Evolutionary conservation across 2,329 filamentous ascomycete species (phyloP), one percentile per base, ranked within the genome.

Genomic region (Monascus ruber): DNA sequence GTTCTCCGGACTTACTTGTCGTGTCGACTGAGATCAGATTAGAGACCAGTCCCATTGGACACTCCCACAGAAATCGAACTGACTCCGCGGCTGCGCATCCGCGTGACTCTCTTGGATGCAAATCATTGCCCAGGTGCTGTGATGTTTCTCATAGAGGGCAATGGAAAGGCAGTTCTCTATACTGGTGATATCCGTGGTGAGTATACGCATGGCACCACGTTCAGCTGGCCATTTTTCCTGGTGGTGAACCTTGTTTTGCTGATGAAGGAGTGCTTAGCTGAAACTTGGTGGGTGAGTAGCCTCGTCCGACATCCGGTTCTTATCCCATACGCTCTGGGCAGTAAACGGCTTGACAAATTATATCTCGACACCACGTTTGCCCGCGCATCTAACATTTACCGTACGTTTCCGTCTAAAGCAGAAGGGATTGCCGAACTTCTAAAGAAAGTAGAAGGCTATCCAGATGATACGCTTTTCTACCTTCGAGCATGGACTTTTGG

Each of bases 61-160:
- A 86, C 85, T 0, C 85, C 86, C 0, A 88, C 81, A 0, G 62
- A 66, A 4, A 76, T 96, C 35, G 85, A 94, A 52, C 69, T 95
- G 2, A 71, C 69, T 1, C 84, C 81, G 0, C 75, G 76, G 1
- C 72, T 74, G 35, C 66, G 64, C n/a, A 77, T 95, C 24, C 77
- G 79, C 35, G 85, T 94, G 11, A 95, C 87, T 0, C 69, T 95
- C 0, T 76, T 95, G 37, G 83, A 94, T 64, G 87, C 89, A 1
- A 95, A 96, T 51, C 89, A 95, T 56, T 96, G 89, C 51, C 74
- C 82, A 0, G 88, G 89, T 0, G 80, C 86, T 11, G 85, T 91
- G 11, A 94, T 94, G 86, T 95, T 95, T 54, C 68, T 95, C 11
- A 82, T 95, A 26, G 85, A 95, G 62, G 79, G 77, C 2, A 62